Conservation (phyloP, 352 stramenopile genomes). For the Pythium myriotylum region DNA sequence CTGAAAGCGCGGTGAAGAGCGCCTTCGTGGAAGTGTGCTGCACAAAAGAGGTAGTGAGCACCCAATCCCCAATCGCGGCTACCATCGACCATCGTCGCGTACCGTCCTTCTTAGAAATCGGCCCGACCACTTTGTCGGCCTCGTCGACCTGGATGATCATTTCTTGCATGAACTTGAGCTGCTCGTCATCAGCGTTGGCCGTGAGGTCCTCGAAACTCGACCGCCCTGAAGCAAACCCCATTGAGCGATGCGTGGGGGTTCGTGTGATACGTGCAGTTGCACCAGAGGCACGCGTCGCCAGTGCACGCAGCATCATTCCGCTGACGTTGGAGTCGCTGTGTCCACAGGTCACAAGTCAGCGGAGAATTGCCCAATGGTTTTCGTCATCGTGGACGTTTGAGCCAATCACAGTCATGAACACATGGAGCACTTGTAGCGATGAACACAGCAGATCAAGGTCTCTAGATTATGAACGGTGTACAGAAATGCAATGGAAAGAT, state of each 20-base stretch:
- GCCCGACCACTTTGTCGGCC: conserved; percentile 75
- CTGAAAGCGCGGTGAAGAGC: conserved; percentile 86
- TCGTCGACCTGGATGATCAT: conserved; percentile 89
- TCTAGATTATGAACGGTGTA: conserved; percentile 17
- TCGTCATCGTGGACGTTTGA: not conserved
- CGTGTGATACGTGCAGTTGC: not conserved
- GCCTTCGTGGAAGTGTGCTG: conserved; percentile 77
- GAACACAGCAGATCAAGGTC: not conserved
- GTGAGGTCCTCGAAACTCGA: conserved; percentile 68
- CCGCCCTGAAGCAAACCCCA: conserved; percentile 29
- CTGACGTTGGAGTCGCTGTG: conserved; percentile 4
- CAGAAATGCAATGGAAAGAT: not conserved
- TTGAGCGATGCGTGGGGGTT: conserved; percentile 6
- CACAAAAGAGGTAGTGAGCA: not conserved
- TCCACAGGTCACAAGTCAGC: not conserved
- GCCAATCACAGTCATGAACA: conserved; percentile 3
- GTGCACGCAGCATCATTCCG: conserved; percentile 10
- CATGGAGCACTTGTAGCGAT: not conserved
- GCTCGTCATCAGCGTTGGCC: conserved; percentile 65
- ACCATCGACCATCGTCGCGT: not conserved
- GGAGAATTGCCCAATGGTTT: conserved; percentile 13
- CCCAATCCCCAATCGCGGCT: too few species aligned
- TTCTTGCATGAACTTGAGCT: conserved; percentile 92
- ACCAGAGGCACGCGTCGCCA: conserved; percentile 11
- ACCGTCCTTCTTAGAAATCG: conserved; percentile 89